Evolutionary conservation across 257 asterid genomes (phyloP).

Genomic region (Eustoma russellianum): DNA sequence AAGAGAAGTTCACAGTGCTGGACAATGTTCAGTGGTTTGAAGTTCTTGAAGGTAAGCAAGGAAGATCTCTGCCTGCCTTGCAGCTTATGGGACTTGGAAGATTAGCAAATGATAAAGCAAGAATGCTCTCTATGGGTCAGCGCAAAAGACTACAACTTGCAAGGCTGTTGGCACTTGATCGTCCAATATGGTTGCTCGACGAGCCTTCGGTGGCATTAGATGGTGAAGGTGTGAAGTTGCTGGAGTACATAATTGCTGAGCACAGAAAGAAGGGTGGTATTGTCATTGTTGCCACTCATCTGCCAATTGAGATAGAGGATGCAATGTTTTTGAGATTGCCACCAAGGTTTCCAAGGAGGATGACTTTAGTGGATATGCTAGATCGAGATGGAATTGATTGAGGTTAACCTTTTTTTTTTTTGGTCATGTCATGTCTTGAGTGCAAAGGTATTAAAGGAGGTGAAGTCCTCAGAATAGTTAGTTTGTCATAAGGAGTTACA

Average conservation of each 20-base stretch:
- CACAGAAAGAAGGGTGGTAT: conserved; percentile 81
- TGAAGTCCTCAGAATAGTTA: conserved; percentile 65
- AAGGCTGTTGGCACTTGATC: conserved; percentile 67
- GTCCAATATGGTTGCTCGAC: conserved; percentile 87
- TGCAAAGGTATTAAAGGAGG: conserved; percentile 82
- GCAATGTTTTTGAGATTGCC: conserved; percentile 44
- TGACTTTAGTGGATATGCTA: conserved; percentile 48
- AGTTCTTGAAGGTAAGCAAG: conserved; percentile 74
- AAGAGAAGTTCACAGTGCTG: conserved; percentile 50
- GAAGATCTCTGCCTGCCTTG: conserved; percentile 58
- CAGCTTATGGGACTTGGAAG: conserved; percentile 87
- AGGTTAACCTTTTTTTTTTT: conserved; percentile 32
- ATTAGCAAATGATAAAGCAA: conserved; percentile 57
- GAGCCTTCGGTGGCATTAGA: conserved; percentile 91
- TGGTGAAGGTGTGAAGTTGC: conserved; percentile 59
- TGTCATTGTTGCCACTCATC: conserved; percentile 50
- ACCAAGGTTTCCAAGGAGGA: conserved; percentile 50
- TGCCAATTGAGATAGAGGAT: conserved; percentile 50
- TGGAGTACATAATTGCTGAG: conserved; percentile 53
- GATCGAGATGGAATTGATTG: conserved; percentile 42
- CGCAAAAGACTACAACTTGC: conserved; percentile 76
- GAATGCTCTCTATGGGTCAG: conserved; percentile 85
- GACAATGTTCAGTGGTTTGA: conserved; percentile 85
- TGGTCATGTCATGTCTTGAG: conserved; percentile 74
- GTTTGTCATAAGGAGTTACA: conserved; percentile 66